phyloP scores from a whole-genome alignment of 306 rosid genomes.

The Cyamopsis tetragonoloba region DNA sequence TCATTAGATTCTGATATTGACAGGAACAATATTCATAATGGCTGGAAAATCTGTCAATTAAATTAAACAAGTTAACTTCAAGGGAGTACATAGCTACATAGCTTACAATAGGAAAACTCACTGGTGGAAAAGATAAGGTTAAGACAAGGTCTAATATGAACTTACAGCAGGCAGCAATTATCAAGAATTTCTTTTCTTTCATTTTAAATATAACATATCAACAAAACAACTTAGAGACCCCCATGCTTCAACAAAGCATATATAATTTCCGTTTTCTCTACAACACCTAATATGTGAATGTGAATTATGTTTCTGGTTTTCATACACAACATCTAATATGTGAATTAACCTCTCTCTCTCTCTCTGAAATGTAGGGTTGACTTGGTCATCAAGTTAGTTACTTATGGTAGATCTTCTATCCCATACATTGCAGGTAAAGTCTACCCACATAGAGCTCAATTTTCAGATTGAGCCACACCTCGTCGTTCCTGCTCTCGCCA shows the following conservation, averaged over 20 bases:
- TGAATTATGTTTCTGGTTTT: neutral
- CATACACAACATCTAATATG: neutral
- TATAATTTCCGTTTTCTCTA: neutral
- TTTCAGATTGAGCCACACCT: neutral
- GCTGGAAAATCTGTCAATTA: slow-evolving; percentile 9
- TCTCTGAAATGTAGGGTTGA: neutral
- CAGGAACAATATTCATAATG: neutral
- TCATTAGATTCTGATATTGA: neutral
- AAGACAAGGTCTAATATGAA: neutral
- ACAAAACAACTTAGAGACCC: slow-evolving; percentile 1
- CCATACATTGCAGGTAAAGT: neutral
- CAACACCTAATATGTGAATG: neutral
- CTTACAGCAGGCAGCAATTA: neutral
- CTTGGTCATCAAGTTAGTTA: neutral
- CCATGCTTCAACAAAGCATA: neutral
- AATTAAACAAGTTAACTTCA: neutral
- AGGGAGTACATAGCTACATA: neutral
- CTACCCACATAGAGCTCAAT: neutral
- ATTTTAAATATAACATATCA: neutral
- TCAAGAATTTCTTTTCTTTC: neutral
- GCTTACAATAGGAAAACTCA: neutral
- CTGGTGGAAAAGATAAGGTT: neutral
- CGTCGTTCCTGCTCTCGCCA: neutral
- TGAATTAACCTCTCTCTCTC: neutral
- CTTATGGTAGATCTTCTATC: neutral